Base-by-base conservation (phyloP, 2,329 filamentous ascomycete genomes). In the Pseudogymnoascus sp. region DNA sequence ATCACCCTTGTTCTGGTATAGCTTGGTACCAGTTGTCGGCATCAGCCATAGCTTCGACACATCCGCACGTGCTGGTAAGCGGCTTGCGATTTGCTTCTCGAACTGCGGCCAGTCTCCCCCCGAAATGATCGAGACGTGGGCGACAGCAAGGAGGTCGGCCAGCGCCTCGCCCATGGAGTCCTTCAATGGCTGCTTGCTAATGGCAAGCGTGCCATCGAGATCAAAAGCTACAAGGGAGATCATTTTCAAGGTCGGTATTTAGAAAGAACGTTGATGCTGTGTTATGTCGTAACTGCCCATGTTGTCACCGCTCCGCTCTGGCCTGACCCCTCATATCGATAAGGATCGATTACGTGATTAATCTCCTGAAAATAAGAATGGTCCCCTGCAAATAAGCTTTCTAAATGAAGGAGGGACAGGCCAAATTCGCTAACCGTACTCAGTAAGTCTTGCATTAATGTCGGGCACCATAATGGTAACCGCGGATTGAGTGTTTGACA, bases 71-170 rank as follows among this genome's bases (percentile, higher is more conserved):
- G 69, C 37, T 2, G 74, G 72, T 1, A 76, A 71, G 35, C 73
- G 72, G 66, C 69, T 73, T 10, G 70, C 74, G 36, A 76, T 69
- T 64, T 76, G 74, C 67, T 74, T 75, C 60, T 75, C 63, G 68
- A 77, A 75, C 64, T 76, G 74, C 5, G 72, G 71, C 74, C 74
- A 76, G 68, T 76, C 74, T 31, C 74, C 75, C 57, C 74, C 74
- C 0, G 73, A 76, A 66, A 77, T 76, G 58, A 76, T 70, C 39
- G 73, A 71, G 24, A 77, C 74, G 64, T 76, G 67, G 57, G 74
- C 71, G 50, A 76, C 74, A 40, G 64, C 31, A n/a, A 76, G 72
- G 6, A 77, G 70, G 60, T 69, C 63, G 50, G 72, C 68, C 1
- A 74, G 63, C 11, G 72, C 71, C 57, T 71, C 66, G 24, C 68